Conservation (phyloP, 2,329 filamentous ascomycete species). For the Proliferodiscus dingleyae region DNA sequence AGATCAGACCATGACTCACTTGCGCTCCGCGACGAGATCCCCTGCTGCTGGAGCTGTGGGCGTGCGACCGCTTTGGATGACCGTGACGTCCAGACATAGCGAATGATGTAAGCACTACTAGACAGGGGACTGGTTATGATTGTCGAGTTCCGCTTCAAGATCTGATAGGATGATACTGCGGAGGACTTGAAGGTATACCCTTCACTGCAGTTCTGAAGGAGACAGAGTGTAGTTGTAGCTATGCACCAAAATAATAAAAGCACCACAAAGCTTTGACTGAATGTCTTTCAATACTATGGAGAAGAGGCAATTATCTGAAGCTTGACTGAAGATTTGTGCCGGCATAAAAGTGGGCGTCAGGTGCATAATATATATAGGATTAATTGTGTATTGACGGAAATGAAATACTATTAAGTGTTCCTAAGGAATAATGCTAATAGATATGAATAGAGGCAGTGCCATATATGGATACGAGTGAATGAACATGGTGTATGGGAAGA, state of each 20-base stretch:
- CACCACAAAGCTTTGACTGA: neutral
- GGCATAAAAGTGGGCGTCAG: neutral
- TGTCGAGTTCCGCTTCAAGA: neutral
- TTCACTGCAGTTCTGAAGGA: no score
- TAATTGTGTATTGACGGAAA: neutral
- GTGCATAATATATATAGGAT: neutral
- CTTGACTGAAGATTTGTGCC: neutral
- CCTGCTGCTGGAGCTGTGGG: slow-evolving; percentile 17
- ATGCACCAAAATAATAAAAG: neutral
- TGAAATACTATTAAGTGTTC: neutral
- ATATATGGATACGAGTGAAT: neutral
- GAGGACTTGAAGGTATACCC: neutral
- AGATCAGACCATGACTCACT: slow-evolving; percentile 29
- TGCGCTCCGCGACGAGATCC: slow-evolving; percentile 23
- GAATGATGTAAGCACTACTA: neutral
- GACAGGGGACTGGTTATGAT: neutral
- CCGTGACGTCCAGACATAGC: slow-evolving; percentile 19
- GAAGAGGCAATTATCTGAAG: neutral
- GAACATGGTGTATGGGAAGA: neutral
- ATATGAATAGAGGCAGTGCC: neutral
- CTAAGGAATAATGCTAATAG: neutral
- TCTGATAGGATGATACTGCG: neutral
- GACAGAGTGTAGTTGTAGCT: no score
- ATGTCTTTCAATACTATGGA: no score
- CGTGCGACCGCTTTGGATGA: slow-evolving; percentile 14